Base-by-base conservation (phyloP, 495 filamentous ascomycete genomes). In the Aspergillus nidulans region DNA sequence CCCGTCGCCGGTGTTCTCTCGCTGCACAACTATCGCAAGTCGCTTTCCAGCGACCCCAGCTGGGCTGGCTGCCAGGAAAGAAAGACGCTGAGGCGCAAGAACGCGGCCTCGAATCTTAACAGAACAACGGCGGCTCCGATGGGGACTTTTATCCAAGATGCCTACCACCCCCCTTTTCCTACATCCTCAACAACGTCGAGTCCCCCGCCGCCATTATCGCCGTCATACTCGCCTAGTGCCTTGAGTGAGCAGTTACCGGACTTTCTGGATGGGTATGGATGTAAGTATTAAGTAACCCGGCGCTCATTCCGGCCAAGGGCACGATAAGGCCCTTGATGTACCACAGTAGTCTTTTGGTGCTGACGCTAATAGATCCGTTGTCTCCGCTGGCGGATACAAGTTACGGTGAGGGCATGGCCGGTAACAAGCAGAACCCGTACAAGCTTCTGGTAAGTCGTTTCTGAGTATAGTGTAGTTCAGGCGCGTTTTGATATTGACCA, bases 131-230 rank as follows among this genome's bases (percentile, higher is more conserved):
- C 32, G 30, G 19, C 16, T 20, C 50, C 60, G 34, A 42, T 58
- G 42, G 63, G 47, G 20, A 39, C 39, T 16, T 13, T n/a, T 34
- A 40, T 28, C 30, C 49, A 53, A 43, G 60, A 60, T 15, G 24
- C 63, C 9, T 64, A 48, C 19, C 38, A 36, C 20, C 28, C 57
- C 57, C 65, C 68, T 6, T 58, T 55, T 8, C 69, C 70, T 19
- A 58, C 65, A 13, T 70, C 69, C 1, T 75, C 73, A 6, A 48
- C 50, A 28, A 56, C 68, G 18, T 76, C 75, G 1, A 76, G 67
- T 57, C 69, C 73, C 15, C 72, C 74, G 42, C 75, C 74, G 44
- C 71, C 75, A 9, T 52, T 77, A 23, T 74, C 72, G 38, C 73
- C 70, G 4, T 76, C 72, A 6, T 71, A 67, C 53, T 77, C 74